A percentile compares a stretch with the other conserved stretches of the same genome.
Evolutionary conservation across 2,329 filamentous ascomycete species (phyloP).

Genomic region (Penicillium sp.): DNA sequence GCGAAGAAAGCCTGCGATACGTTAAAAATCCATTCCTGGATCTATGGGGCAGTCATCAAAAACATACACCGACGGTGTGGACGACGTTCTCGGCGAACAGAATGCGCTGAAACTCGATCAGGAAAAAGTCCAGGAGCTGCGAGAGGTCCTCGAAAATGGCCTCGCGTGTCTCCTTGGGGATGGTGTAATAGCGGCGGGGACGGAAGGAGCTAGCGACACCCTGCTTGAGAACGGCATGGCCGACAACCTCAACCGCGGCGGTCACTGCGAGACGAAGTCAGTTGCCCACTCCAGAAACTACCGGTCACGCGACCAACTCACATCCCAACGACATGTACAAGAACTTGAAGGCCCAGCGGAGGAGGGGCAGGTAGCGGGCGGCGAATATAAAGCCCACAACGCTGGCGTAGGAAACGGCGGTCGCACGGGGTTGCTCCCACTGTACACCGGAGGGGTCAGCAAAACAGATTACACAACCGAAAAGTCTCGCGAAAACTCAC

Average conservation of each 20-base stretch:
- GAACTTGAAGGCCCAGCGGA: slow-evolving; percentile 61
- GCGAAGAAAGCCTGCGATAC: slow-evolving; percentile 55
- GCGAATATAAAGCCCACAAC: slow-evolving; percentile 61
- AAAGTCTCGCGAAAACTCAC: slow-evolving; percentile 37
- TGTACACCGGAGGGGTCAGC: slow-evolving; percentile 24
- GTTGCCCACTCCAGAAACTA: slow-evolving; percentile 2
- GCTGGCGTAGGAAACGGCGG: slow-evolving; percentile 58
- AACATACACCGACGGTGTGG: slow-evolving; percentile 58
- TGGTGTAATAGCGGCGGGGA: slow-evolving; percentile 64
- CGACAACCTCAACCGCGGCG: slow-evolving; percentile 56
- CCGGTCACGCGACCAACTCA: slow-evolving; percentile 40
- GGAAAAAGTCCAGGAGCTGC: slow-evolving; percentile 66
- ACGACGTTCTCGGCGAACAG: slow-evolving; percentile 65
- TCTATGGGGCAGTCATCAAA: background rate
- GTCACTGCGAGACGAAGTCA: slow-evolving; percentile 44
- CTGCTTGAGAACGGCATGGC: slow-evolving; percentile 55
- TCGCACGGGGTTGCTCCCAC: slow-evolving; percentile 66
- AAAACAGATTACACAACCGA: background rate
- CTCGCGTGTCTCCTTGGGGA: slow-evolving; percentile 63
- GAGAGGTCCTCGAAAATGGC: slow-evolving; percentile 60
- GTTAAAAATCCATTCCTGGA: background rate
- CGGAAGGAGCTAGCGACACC: slow-evolving; percentile 61
- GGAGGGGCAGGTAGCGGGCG: slow-evolving; percentile 61
- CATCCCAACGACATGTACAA: slow-evolving; percentile 59
- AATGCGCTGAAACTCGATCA: slow-evolving; percentile 66